Conservation (phyloP, 768 basidiomycete genomes). For the Mycena pura region DNA sequence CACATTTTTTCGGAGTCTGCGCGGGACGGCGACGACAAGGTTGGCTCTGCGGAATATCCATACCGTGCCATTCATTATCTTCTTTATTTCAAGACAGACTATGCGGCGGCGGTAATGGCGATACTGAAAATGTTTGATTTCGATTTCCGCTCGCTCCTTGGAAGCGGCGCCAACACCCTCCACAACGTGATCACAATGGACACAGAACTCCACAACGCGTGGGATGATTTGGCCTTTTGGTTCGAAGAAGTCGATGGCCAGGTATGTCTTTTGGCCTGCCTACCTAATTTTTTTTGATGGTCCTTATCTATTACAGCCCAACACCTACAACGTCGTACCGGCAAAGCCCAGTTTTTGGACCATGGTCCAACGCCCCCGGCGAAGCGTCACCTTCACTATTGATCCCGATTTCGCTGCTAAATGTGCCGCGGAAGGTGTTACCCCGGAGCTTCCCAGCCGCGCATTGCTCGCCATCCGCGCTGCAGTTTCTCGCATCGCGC, state of each 20-base stretch:
- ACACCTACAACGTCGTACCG: constrained; percentile 7
- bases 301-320: constrained; percentile 4
- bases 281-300: neutral
- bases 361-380: neutral
- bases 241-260: constrained; percentile 2
- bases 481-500: constrained; percentile 1
- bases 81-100: neutral
- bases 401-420: neutral
- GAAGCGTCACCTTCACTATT: neutral
- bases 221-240: neutral
- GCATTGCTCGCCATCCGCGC: neutral
- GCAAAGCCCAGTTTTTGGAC: neutral
- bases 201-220: neutral
- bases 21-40: neutral
- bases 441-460: neutral
- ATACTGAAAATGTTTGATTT: constrained; percentile 4
- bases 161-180: neutral
- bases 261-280: neutral
- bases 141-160: neutral
- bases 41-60: neutral
- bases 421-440: neutral
- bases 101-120: neutral
- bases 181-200: constrained; percentile 5
- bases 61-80: constrained; percentile 1
- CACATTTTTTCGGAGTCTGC: constrained; percentile 8